phyloP scores from a whole-genome alignment of 2,329 filamentous ascomycete genomes.

The Trichoderma sp. region DNA sequence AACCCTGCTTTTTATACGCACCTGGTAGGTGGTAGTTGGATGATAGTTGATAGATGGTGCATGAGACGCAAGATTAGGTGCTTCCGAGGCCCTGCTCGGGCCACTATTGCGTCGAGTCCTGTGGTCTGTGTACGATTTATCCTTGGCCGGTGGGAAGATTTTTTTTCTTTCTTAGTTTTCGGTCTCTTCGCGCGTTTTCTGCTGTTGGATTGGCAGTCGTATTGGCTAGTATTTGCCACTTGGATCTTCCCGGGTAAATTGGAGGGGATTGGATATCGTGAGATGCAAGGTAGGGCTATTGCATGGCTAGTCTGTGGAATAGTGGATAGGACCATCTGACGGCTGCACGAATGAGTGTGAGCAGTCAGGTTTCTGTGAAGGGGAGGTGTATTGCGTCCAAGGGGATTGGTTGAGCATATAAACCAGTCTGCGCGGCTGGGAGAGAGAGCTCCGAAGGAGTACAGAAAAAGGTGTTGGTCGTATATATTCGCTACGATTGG shows the following conservation, averaged over 20 bases:
- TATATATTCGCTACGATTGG: background rate
- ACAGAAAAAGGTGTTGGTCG: background rate
- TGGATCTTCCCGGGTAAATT: constrained; percentile 11
- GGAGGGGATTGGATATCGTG: background rate
- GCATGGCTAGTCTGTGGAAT: background rate
- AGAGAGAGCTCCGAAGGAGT: background rate
- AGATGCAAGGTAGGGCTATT: background rate
- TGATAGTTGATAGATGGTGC: constrained; percentile 13
- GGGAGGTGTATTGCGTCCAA: background rate
- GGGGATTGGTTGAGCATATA: background rate
- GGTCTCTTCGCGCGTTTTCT: no score
- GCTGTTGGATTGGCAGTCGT: background rate
- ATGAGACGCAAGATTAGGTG: constrained; percentile 9
- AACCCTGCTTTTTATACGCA: constrained; percentile 1
- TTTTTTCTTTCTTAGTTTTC: background rate
- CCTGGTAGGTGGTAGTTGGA: background rate
- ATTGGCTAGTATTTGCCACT: constrained; percentile 7
- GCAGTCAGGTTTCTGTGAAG: background rate
- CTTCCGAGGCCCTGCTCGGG: background rate
- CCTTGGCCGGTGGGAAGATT: background rate
- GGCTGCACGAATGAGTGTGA: background rate
- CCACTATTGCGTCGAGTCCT: background rate
- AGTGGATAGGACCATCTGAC: background rate
- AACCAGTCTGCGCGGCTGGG: background rate
- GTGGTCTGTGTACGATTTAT: background rate